phyloP scores from a whole-genome alignment of 805 yeast genomes.

The Wickerhamiella parazyma region DNA sequence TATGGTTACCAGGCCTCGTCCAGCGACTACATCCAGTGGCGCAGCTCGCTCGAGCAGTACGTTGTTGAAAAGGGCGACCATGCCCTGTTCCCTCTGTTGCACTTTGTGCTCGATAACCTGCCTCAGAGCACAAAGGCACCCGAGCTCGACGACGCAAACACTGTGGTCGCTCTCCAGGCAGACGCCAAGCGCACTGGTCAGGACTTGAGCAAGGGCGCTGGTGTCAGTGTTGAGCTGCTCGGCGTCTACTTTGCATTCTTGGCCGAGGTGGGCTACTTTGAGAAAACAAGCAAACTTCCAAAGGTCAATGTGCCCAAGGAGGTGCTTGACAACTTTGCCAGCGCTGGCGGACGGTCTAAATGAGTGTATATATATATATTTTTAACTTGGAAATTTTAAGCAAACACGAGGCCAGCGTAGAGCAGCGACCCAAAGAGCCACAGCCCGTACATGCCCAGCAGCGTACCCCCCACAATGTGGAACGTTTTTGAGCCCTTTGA shows the following conservation, averaged over 20 bases:
- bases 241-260: conserved; percentile 72
- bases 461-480: background rate
- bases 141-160: conserved; percentile 78
- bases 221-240: conserved; percentile 53
- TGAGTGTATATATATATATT: conserved; percentile 2
- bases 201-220: conserved; percentile 58
- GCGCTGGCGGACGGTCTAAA: conserved; percentile 30
- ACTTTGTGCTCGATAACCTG: conserved; percentile 83
- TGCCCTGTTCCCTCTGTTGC: conserved; percentile 85
- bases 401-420: background rate
- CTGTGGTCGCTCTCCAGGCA: conserved; percentile 48
- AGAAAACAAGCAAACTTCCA: conserved; percentile 36
- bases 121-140: conserved; percentile 92
- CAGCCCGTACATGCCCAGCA: background rate
- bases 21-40: conserved; percentile 69
- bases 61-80: conserved; percentile 67
- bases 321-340: conserved; percentile 22
- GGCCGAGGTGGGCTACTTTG: conserved; percentile 66
- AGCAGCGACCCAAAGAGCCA: background rate
- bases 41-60: conserved; percentile 53
- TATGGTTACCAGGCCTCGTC: conserved; percentile 62
- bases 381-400: background rate
- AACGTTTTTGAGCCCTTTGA: background rate
- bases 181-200: conserved; percentile 53
- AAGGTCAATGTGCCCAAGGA: conserved; percentile 35